Evolutionary conservation across 495 filamentous ascomycete genomes (phyloP).

Genomic region (Trichoderma asperelloides): DNA sequence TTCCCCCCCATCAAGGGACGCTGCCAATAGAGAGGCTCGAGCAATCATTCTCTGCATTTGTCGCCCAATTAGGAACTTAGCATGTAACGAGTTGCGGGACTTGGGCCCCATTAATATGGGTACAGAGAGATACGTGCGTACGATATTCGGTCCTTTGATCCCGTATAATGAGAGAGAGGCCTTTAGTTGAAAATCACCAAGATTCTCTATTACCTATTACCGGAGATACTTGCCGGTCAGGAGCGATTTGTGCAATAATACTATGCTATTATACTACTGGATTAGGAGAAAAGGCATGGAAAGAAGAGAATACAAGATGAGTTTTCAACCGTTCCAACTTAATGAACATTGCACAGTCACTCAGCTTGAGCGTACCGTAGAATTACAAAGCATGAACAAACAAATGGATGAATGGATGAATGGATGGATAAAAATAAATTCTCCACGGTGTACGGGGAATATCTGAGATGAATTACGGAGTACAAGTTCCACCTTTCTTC

Average conservation of each 20-base stretch:
- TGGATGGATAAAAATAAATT: neutral
- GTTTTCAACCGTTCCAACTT: no score
- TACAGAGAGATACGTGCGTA: neutral
- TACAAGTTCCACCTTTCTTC: no score
- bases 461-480: neutral
- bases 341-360: no score
- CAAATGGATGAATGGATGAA: neutral
- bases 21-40: neutral
- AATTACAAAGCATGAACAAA: no score
- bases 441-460: neutral
- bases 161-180: neutral
- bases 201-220: neutral
- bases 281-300: no score
- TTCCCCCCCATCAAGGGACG: neutral
- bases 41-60: neutral
- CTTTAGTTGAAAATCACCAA: neutral
- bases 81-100: neutral
- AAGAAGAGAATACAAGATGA: no score
- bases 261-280: no score
- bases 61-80: neutral
- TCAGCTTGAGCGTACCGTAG: no score
- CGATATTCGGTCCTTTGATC: slow-evolving; percentile 4
- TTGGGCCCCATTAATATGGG: slow-evolving; percentile 4
- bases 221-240: no score
- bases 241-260: no score